Evolutionary conservation across 1,284 basidiomycete species (phyloP).

Genomic region (Ustilago bromivora): DNA sequence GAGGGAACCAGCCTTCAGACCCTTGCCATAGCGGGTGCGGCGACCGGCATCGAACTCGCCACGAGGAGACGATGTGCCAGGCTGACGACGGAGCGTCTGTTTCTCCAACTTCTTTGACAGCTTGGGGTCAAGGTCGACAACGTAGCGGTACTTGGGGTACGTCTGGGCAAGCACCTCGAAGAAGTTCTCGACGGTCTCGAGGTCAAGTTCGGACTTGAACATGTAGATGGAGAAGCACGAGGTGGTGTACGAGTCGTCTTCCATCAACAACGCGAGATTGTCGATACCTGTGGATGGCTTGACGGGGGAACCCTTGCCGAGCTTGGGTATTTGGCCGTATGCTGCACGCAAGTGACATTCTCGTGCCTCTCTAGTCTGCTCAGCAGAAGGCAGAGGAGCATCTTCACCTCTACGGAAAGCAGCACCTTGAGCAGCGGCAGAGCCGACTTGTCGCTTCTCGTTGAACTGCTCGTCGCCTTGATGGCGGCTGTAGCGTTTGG

Average conservation of each 20-base stretch:
- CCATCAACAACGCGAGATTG: constrained; percentile 67
- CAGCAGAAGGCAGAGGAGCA: constrained; percentile 17
- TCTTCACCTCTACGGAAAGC: constrained; percentile 36
- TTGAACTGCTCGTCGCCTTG: not conserved
- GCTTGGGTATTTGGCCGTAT: constrained; percentile 38
- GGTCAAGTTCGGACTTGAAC: constrained; percentile 65
- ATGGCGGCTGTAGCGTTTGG: constrained; percentile 16
- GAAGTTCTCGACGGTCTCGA: constrained; percentile 64
- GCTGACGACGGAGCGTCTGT: constrained; percentile 8
- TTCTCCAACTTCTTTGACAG: constrained; percentile 49
- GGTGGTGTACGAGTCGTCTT: constrained; percentile 64
- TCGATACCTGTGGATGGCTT: constrained; percentile 66
- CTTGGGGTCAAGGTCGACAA: constrained; percentile 64
- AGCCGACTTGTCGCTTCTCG: constrained; percentile 20
- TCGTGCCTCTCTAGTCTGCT: constrained; percentile 34
- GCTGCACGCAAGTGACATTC: constrained; percentile 44
- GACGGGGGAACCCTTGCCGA: constrained; percentile 48
- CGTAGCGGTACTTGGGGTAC: constrained; percentile 67
- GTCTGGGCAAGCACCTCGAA: constrained; percentile 64
- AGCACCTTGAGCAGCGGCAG: constrained; percentile 50
- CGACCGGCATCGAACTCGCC: constrained; percentile 51
- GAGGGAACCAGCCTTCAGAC: constrained; percentile 61
- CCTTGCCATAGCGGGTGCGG: constrained; percentile 54
- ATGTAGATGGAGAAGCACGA: constrained; percentile 69
- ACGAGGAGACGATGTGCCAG: constrained; percentile 28